Evolutionary conservation across 345 rosid genomes (phyloP).

Genomic region (Syzygium jambos): DNA sequence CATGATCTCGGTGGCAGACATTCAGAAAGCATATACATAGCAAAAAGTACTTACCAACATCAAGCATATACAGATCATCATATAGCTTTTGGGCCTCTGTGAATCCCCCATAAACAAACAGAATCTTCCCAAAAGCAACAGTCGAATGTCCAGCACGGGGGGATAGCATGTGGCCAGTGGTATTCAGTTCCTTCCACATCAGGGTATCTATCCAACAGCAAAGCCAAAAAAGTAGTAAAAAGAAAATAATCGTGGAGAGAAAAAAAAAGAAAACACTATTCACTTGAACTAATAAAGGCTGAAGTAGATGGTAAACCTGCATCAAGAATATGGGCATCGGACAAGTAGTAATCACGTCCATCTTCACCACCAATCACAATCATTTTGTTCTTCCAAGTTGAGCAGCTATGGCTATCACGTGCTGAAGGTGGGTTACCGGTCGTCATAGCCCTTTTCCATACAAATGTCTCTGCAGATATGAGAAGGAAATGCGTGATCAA

Average conservation of each 20-base stretch:
- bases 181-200: constrained; percentile 73
- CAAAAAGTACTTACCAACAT: constrained; percentile 55
- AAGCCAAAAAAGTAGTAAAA: not conserved
- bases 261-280: not conserved
- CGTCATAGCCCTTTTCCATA: constrained; percentile 75
- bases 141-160: constrained; percentile 98
- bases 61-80: constrained; percentile 78
- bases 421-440: constrained; percentile 84
- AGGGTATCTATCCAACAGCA: constrained; percentile 54
- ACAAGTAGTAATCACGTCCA: constrained; percentile 82
- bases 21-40: not conserved
- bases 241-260: not conserved
- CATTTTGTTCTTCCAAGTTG: constrained; percentile 85
- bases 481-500: not conserved
- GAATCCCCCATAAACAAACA: constrained; percentile 96
- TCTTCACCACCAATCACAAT: constrained; percentile 97
- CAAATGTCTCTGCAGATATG: constrained; percentile 67
- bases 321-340: constrained; percentile 93
- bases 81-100: constrained; percentile 89
- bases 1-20: not conserved
- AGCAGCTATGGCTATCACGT: constrained; percentile 94
- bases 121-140: constrained; percentile 72
- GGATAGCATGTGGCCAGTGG: constrained; percentile 69
- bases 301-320: constrained; percentile 39
- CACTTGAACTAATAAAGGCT: not conserved